Conservation (phyloP, 495 filamentous ascomycete genomes). For the Hypoxylon fragiforme region DNA sequence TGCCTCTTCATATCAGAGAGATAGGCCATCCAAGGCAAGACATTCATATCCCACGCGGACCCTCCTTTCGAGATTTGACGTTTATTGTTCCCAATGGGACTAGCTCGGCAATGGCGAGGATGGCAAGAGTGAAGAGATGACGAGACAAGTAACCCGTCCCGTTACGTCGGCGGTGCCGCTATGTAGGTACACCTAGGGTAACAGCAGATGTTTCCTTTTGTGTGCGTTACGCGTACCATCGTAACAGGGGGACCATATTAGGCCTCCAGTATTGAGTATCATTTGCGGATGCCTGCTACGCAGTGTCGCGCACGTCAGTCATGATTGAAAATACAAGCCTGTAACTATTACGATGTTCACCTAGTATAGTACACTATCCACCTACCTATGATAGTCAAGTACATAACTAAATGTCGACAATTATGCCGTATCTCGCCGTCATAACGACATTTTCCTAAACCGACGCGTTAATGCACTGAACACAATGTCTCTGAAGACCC, state of each 20-base stretch:
- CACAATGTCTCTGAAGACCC: conserved; percentile 13
- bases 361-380: too few species aligned
- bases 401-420: conserved; percentile 3
- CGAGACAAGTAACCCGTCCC: conserved; percentile 17
- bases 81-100: conserved; percentile 16
- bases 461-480: background rate
- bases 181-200: conserved; percentile 17
- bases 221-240: conserved; percentile 5
- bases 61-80: conserved; percentile 20
- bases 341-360: too few species aligned
- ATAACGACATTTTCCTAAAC: background rate
- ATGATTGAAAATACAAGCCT: background rate
- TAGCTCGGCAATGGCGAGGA: conserved; percentile 9
- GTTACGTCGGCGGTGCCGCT: conserved; percentile 14
- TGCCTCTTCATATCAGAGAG: conserved; percentile 28
- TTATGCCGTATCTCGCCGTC: background rate
- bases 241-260: conserved; percentile 23
- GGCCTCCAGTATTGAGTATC: conserved; percentile 23
- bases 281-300: conserved; percentile 19
- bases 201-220: conserved; percentile 12
- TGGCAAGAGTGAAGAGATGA: conserved; percentile 8
- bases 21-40: conserved; percentile 28
- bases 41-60: conserved; percentile 31
- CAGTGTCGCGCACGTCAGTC: conserved; percentile 9
- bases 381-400: too few species aligned